Percentiles rank a stretch among this genome's conserved stretches.
These are phyloP conservation scores for Phytophthora citricola DNA, from an alignment of 352 stramenopile genomes.

Conservation along the genomic window DNA sequence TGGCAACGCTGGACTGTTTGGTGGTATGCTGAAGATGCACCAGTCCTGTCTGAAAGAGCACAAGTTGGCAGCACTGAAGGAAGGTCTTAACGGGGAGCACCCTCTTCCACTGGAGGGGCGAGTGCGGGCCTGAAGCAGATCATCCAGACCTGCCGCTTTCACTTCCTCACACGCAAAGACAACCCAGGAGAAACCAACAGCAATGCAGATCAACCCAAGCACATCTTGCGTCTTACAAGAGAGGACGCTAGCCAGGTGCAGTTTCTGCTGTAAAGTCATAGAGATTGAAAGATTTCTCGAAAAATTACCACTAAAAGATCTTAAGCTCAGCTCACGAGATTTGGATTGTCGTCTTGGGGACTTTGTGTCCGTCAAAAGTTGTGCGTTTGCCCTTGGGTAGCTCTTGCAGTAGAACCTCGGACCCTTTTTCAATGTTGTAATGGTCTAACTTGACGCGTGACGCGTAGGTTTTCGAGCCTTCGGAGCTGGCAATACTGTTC, in stretches of 20 bases:
- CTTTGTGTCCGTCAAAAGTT: slow-evolving; percentile 54
- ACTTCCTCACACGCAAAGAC: slow-evolving; percentile 75
- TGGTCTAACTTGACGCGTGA: slow-evolving; percentile 76
- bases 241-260: slow-evolving; percentile 87
- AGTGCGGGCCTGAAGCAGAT: slow-evolving; percentile 81
- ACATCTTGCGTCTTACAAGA: slow-evolving; percentile 72
- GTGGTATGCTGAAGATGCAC: slow-evolving; percentile 89
- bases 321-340: too few species aligned
- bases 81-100: slow-evolving; percentile 42
- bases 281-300: background rate
- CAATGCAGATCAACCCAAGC: slow-evolving; percentile 43
- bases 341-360: slow-evolving; percentile 46
- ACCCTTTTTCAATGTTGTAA: slow-evolving; percentile 67
- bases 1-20: slow-evolving; percentile 76
- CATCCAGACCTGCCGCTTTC: slow-evolving; percentile 86
- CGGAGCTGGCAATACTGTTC: slow-evolving; percentile 48
- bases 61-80: slow-evolving; percentile 66
- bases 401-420: slow-evolving; percentile 53
- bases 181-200: slow-evolving; percentile 16
- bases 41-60: slow-evolving; percentile 88
- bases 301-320: too few species aligned
- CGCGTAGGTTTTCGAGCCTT: slow-evolving; percentile 61
- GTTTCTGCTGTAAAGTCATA: slow-evolving; percentile 61
- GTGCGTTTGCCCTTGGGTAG: slow-evolving; percentile 72
- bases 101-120: slow-evolving; percentile 59